Conservation (phyloP, 2,329 filamentous ascomycete genomes). For the Aspergillus caelatus region DNA sequence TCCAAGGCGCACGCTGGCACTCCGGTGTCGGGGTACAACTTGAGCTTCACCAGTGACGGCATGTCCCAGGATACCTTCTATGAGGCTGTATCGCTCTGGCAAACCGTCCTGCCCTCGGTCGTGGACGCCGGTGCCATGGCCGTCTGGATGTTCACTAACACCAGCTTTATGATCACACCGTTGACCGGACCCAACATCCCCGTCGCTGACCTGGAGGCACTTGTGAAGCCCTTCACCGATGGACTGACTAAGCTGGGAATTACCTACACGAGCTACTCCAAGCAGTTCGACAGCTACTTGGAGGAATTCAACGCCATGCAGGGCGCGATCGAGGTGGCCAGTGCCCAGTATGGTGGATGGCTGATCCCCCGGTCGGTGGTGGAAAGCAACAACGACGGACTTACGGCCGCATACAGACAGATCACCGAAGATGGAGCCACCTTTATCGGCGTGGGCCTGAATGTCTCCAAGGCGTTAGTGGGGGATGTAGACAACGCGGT, state of each 20-base stretch:
- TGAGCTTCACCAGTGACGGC: conserved; percentile 43
- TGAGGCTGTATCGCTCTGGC: conserved; percentile 51
- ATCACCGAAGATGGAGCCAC: conserved; percentile 38
- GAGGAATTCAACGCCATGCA: conserved; percentile 36
- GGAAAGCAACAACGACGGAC: conserved; percentile 29
- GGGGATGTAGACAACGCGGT: conserved; percentile 49
- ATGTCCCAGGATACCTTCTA: conserved; percentile 52
- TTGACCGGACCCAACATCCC: conserved; percentile 54
- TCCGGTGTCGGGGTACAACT: conserved; percentile 47
- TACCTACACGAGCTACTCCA: conserved; percentile 31
- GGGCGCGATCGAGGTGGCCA: conserved; percentile 39
- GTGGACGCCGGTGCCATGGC: conserved; percentile 55
- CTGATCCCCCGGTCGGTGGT: conserved; percentile 42
- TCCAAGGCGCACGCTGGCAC: conserved; percentile 53
- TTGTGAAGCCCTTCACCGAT: conserved; percentile 51
- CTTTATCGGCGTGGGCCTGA: conserved; percentile 42
- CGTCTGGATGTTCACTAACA: conserved; percentile 56
- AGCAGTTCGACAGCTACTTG: conserved; percentile 36
- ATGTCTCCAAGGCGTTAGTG: conserved; percentile 38
- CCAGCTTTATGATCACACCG: conserved; percentile 51
- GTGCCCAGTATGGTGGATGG: conserved; percentile 38
- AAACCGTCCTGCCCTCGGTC: conserved; percentile 52
- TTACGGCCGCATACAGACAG: conserved; percentile 36
- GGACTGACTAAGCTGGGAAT: conserved; percentile 43
- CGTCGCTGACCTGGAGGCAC: conserved; percentile 43